phyloP scores from a whole-genome alignment of 192 early-diverging fungal species.

The Hyaloraphidium curvatum region DNA sequence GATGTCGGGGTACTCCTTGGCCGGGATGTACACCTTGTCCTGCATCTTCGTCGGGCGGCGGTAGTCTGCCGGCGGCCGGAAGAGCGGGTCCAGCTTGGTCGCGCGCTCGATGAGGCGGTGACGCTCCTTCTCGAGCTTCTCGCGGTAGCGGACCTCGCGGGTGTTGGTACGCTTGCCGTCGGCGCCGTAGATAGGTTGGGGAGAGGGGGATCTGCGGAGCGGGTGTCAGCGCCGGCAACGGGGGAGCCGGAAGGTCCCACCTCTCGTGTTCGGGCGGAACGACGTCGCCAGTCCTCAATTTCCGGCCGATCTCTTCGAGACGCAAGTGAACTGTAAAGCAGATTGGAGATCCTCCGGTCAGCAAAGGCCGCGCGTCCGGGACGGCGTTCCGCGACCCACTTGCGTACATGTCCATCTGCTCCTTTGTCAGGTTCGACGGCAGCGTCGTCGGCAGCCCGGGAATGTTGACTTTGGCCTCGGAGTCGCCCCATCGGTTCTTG shows the following conservation, averaged over 20 bases:
- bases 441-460: slow-evolving; percentile 61
- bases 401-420: slow-evolving; percentile 61
- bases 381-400: slow-evolving; percentile 17
- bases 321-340: slow-evolving; percentile 43
- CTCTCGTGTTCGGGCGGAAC: slow-evolving; percentile 59
- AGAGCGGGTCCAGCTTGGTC: slow-evolving; percentile 50
- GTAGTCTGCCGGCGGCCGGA: slow-evolving; percentile 82
- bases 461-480: slow-evolving; percentile 46
- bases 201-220: slow-evolving; percentile 74
- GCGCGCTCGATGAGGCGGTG: slow-evolving; percentile 67
- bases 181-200: slow-evolving; percentile 74
- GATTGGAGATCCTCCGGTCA: background rate
- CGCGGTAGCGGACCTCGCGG: slow-evolving; percentile 73
- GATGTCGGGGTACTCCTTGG: slow-evolving; percentile 85
- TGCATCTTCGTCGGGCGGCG: slow-evolving; percentile 53
- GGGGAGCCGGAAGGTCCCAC: slow-evolving; percentile 15
- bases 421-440: slow-evolving; percentile 50
- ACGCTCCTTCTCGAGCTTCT: slow-evolving; percentile 84
- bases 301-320: slow-evolving; percentile 77
- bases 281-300: slow-evolving; percentile 61
- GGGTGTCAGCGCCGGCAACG: background rate
- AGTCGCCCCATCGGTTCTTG: slow-evolving; percentile 78
- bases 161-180: slow-evolving; percentile 95
- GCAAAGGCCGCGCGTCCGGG: background rate
- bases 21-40: slow-evolving; percentile 94